These are phyloP conservation scores for Martiniozyma asiatica DNA, from an alignment of 1,139 yeast species.

Conservation along the genomic window DNA sequence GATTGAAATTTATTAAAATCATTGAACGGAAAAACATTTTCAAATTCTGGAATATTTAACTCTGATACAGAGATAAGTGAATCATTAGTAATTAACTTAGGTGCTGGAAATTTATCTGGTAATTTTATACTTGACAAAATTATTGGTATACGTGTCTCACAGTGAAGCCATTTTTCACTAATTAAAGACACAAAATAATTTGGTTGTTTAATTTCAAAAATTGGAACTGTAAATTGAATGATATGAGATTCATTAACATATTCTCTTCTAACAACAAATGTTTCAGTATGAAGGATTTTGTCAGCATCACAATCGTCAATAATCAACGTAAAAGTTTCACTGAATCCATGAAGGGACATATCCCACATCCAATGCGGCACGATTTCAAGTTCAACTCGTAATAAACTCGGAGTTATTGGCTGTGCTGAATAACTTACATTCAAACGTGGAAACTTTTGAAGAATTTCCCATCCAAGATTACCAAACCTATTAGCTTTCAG, in stretches of 20 bases:
- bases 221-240: slow-evolving; percentile 55
- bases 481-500: slow-evolving; percentile 64
- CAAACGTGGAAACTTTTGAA: slow-evolving; percentile 64
- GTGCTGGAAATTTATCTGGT: slow-evolving; percentile 63
- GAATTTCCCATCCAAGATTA: slow-evolving; percentile 43
- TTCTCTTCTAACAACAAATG: slow-evolving; percentile 37
- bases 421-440: slow-evolving; percentile 48
- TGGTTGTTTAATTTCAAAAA: slow-evolving; percentile 56
- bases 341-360: slow-evolving; percentile 42
- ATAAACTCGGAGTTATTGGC: slow-evolving; percentile 61
- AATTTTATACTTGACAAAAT: slow-evolving; percentile 40
- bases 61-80: slow-evolving; percentile 38
- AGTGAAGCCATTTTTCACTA: slow-evolving; percentile 80
- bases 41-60: slow-evolving; percentile 36
- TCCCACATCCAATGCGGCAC: slow-evolving; percentile 76
- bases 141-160: slow-evolving; percentile 54
- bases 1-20: slow-evolving; percentile 64
- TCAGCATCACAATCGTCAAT: slow-evolving; percentile 87
- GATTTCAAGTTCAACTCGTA: slow-evolving; percentile 56
- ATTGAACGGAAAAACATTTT: slow-evolving; percentile 31
- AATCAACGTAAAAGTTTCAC: slow-evolving; percentile 54
- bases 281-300: slow-evolving; percentile 46
- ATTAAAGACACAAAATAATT: slow-evolving; percentile 59
- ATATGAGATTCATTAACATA: slow-evolving; percentile 42
- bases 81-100: slow-evolving; percentile 40